Evolutionary conservation across 2,329 filamentous ascomycete genomes (phyloP), one percentile per base, ranked within the genome.

Genomic region (Aureobasidium subglaciale): DNA sequence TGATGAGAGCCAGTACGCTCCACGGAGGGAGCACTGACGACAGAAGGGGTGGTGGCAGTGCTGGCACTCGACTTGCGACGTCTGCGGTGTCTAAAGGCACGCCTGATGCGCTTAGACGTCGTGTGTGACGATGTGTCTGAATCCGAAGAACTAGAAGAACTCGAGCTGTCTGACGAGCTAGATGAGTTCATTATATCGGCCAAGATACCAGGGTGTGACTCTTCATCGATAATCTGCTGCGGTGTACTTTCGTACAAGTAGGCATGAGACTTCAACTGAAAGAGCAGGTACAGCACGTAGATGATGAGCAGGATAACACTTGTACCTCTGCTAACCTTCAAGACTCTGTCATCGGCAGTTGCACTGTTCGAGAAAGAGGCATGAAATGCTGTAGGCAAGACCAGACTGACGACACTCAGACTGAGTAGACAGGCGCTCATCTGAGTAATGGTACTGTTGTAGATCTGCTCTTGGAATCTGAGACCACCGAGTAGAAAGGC

Each of bases 341-440:
- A 75, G 0, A 90, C 90, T 60, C 86, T 75, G 4, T 65, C 71
- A 63, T 93, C 86, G 16, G 90, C 90, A 25, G 77, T 71, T 0
- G 66, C 66, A 11, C 49, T 54, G 15, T 67, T 61, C 43, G 64
- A 68, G 71, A 93, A 96, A 0, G 91, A 93, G 15, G 90, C 89
- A 67, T 96, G 90, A 69, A 96, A 96, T 4, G 91, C 91, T 30
- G 91, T 96, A 78, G 87, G 60, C 35, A 96, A 73, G 24, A 96
- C 80, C 20, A 96, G 77, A 75, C 90, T 96, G 72, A 89, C 91
- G 59, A 95, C 91, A 66, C 88, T 91, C 70, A 96, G 72, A 75
- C 89, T 95, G 63, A 96, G 81, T 63, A 96, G 78, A 73, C 90
- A 95, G 50, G 91, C 91, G 68, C 90, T 96, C 89, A 96, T 96